A percentile compares a stretch with the other conserved stretches of the same genome.
These are phyloP conservation scores for Pisolithus marmoratus DNA, from an alignment of 768 basidiomycete genomes.

Conservation along the genomic window DNA sequence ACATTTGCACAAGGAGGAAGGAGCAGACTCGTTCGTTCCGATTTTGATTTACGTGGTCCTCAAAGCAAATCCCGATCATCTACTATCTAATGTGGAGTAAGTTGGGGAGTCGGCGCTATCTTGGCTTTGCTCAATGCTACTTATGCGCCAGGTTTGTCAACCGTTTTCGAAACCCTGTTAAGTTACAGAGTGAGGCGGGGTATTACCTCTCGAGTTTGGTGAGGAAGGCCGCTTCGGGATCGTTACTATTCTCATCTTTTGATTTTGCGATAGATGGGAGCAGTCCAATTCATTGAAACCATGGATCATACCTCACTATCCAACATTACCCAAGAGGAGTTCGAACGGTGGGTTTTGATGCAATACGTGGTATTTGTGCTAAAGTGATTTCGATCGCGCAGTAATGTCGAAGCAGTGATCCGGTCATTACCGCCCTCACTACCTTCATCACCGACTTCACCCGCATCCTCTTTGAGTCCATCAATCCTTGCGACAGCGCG, in stretches of 20 bases:
- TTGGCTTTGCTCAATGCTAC: background rate
- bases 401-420: slow-evolving; percentile 59
- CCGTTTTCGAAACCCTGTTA: slow-evolving; percentile 84
- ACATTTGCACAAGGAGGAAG: slow-evolving; percentile 77
- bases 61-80: slow-evolving; percentile 88
- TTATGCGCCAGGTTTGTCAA: slow-evolving; percentile 73
- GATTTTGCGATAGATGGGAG: slow-evolving; percentile 67
- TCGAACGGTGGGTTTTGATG: slow-evolving; percentile 58
- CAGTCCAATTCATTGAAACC: slow-evolving; percentile 95
- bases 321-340: slow-evolving; percentile 91
- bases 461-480: slow-evolving; percentile 33
- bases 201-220: slow-evolving; percentile 97
- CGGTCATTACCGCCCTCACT: slow-evolving; percentile 35
- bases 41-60: slow-evolving; percentile 92
- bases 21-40: slow-evolving; percentile 93
- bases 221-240: slow-evolving; percentile 19
- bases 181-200: slow-evolving; percentile 91
- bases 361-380: background rate
- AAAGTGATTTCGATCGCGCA: slow-evolving; percentile 12
- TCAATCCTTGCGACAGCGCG: slow-evolving; percentile 27
- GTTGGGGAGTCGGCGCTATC: slow-evolving; percentile 17
- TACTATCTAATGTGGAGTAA: slow-evolving; percentile 94
- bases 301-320: slow-evolving; percentile 95
- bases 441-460: slow-evolving; percentile 28
- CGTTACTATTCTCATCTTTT: slow-evolving; percentile 2